Conservation (phyloP, 78 protist species). For the Monocercomonoides exilis region DNA sequence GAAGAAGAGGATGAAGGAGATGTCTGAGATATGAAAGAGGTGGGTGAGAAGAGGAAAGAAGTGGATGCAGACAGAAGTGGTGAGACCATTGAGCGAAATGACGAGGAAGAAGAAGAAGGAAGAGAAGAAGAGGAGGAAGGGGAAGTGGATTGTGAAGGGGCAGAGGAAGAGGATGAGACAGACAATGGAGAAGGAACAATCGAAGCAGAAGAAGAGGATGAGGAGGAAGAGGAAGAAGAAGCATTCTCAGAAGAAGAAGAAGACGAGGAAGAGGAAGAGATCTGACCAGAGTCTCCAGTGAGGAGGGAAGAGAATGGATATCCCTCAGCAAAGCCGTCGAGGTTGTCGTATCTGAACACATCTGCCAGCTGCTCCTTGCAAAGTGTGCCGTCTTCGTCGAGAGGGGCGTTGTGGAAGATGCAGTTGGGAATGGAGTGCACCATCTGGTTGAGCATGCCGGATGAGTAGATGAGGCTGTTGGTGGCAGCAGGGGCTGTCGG, state of each 20-base stretch:
- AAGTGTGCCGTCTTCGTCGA: neutral
- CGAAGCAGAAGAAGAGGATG: neutral
- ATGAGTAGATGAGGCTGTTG: too few species aligned
- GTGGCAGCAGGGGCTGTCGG: too few species aligned
- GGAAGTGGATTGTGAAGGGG: neutral
- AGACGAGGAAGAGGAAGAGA: neutral
- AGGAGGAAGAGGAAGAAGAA: neutral
- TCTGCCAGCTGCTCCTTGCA: neutral
- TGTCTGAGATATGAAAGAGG: neutral
- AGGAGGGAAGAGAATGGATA: neutral
- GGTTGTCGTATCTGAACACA: neutral
- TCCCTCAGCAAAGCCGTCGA: neutral
- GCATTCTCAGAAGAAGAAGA: neutral
- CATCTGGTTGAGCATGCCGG: neutral
- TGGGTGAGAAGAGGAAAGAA: neutral
- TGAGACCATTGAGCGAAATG: neutral
- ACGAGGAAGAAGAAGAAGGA: neutral
- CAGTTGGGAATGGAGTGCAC: neutral
- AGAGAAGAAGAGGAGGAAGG: neutral
- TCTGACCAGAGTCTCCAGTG: too few species aligned
- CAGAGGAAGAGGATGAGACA: neutral
- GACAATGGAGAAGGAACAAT: neutral
- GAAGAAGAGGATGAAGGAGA: neutral
- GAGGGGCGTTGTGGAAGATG: neutral
- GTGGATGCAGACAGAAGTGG: neutral